These are phyloP conservation scores for Verticillium isaacii DNA, from an alignment of 2,329 filamentous ascomycete genomes.

Conservation along the genomic window DNA sequence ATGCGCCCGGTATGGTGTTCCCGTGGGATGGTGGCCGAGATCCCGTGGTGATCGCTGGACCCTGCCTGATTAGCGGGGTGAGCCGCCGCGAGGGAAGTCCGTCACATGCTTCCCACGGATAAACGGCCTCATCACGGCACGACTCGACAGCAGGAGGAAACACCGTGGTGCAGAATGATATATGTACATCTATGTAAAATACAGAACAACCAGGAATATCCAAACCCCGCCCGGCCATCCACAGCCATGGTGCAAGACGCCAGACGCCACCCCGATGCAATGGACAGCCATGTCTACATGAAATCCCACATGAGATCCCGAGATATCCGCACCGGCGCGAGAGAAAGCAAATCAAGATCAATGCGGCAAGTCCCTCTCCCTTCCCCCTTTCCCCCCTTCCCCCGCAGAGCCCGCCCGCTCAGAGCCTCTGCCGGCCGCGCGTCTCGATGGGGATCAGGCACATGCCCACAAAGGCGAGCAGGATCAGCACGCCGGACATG, in stretches of 20 bases:
- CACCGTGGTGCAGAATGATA: neutral
- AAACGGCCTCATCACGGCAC: too few relatives aligned
- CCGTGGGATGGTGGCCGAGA: neutral
- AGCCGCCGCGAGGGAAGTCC: neutral
- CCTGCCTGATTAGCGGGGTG: neutral
- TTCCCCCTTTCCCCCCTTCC: too few relatives aligned
- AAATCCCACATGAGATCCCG: neutral
- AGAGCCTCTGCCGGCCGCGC: slow-evolving; percentile 53
- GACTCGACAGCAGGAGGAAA: neutral
- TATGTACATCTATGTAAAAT: neutral
- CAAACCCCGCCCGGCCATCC: neutral
- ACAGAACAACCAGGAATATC: neutral
- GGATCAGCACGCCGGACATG: slow-evolving; percentile 50
- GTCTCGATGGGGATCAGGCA: slow-evolving; percentile 60
- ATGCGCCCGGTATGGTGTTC: neutral
- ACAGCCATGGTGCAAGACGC: neutral
- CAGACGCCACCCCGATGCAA: neutral
- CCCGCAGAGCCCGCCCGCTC: slow-evolving; percentile 6
- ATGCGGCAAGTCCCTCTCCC: too few relatives aligned
- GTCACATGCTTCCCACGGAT: too few relatives aligned
- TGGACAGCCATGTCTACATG: neutral
- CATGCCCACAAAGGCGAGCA: slow-evolving; percentile 56
- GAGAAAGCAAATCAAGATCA: neutral
- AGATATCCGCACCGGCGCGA: neutral
- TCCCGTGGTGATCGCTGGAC: neutral